Evolutionary conservation across 495 filamentous ascomycete genomes (phyloP).

Genomic region (Penicillium canariense): DNA sequence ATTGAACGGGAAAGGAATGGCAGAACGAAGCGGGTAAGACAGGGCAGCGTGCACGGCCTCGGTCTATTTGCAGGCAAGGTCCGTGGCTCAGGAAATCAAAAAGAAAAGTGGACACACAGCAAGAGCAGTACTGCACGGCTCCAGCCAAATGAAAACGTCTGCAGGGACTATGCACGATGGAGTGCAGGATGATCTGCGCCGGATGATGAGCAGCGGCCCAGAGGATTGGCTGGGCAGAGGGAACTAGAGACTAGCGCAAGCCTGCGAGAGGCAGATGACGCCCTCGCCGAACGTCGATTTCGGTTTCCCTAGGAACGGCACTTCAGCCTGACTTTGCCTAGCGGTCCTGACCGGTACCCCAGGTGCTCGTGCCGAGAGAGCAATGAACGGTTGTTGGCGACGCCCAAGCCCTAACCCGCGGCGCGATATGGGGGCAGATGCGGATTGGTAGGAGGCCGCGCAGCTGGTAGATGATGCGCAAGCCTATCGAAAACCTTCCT

Average conservation of each 20-base stretch:
- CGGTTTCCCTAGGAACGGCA: too few species aligned
- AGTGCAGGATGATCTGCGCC: slow-evolving; percentile 58
- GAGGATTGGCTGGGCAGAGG: slow-evolving; percentile 22
- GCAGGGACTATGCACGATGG: slow-evolving; percentile 49
- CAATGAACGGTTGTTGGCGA: neutral
- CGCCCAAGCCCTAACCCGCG: neutral
- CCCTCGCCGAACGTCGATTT: slow-evolving; percentile 31
- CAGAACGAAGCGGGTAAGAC: neutral
- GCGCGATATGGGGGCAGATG: neutral
- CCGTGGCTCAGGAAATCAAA: slow-evolving; percentile 23
- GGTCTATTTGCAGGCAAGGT: slow-evolving; percentile 24
- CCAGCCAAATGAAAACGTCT: slow-evolving; percentile 22
- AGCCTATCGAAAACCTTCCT: slow-evolving; percentile 22
- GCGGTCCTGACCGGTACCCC: neutral
- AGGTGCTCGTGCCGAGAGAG: neutral
- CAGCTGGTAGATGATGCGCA: slow-evolving; percentile 4
- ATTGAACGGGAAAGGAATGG: slow-evolving; percentile 12
- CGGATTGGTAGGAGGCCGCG: neutral
- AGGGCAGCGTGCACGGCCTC: slow-evolving; percentile 17
- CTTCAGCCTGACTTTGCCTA: neutral
- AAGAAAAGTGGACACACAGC: neutral
- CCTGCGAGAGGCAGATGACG: slow-evolving; percentile 40
- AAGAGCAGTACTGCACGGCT: neutral
- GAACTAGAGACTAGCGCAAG: neutral
- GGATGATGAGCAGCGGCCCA: slow-evolving; percentile 19